phyloP scores from a whole-genome alignment of 2,329 filamentous ascomycete genomes.

The Trichoderma koningiopsis region DNA sequence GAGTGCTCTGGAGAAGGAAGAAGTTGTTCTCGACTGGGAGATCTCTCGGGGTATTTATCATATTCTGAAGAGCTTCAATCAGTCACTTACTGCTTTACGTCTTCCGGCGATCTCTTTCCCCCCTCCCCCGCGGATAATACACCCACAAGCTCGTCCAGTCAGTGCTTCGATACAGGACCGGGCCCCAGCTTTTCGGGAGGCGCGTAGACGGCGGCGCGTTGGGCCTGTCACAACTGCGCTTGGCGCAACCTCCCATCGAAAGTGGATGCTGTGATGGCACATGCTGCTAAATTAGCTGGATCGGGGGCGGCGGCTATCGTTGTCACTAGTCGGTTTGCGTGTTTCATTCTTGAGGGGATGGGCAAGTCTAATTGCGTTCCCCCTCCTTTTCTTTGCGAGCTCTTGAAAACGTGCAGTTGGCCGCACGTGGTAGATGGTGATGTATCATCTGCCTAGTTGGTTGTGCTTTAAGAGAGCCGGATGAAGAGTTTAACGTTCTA shows the following conservation, averaged over 20 bases:
- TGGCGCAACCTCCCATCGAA: neutral
- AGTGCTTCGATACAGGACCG: neutral
- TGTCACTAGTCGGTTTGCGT: slow-evolving; percentile 3
- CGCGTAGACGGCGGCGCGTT: slow-evolving; percentile 6
- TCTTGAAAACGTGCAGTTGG: neutral
- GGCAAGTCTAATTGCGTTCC: neutral
- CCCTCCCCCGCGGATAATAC: neutral
- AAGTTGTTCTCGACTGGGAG: neutral
- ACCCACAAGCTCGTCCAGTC: neutral
- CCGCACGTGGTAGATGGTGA: neutral
- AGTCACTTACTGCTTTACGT: neutral
- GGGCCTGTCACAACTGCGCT: neutral
- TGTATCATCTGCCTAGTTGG: neutral
- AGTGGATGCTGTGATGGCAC: neutral
- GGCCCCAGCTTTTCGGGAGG: neutral
- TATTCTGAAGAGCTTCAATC: neutral
- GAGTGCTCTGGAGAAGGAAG: neutral
- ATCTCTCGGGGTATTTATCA: neutral
- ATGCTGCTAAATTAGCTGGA: neutral
- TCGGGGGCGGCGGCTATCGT: slow-evolving; percentile 22
- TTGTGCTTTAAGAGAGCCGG: neutral
- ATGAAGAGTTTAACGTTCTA: neutral
- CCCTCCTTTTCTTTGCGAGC: neutral
- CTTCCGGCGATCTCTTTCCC: neutral
- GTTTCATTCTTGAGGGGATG: neutral